Evolutionary conservation across 805 yeast species (phyloP).

Genomic region (Ogataea wickerhamii): DNA sequence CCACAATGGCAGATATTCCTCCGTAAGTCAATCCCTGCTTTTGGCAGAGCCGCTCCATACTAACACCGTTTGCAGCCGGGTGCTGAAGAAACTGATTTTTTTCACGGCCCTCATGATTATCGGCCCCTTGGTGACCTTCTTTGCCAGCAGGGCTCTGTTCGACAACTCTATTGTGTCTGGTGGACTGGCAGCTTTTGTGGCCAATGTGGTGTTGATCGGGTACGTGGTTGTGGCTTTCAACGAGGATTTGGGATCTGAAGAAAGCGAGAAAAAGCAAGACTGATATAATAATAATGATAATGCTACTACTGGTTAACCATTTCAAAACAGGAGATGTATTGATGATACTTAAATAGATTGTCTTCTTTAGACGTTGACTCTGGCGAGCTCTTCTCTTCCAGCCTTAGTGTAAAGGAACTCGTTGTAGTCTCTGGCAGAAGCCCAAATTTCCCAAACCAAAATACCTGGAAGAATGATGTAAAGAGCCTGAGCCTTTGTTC

Average conservation of each 20-base stretch:
- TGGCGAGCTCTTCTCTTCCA: slow-evolving; percentile 91
- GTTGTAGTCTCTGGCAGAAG: slow-evolving; percentile 82
- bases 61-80: slow-evolving; percentile 40
- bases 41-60: too few species aligned
- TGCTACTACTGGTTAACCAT: too few species aligned
- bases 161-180: slow-evolving; percentile 67
- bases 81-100: slow-evolving; percentile 62
- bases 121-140: slow-evolving; percentile 63
- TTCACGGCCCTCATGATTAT: slow-evolving; percentile 76
- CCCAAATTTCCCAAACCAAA: slow-evolving; percentile 84
- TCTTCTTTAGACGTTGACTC: slow-evolving; percentile 43
- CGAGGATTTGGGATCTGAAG: slow-evolving; percentile 47
- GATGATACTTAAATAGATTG: too few species aligned
- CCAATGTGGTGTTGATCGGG: slow-evolving; percentile 69
- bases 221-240: slow-evolving; percentile 71
- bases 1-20: slow-evolving; percentile 35
- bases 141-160: slow-evolving; percentile 31
- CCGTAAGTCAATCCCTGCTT: slow-evolving; percentile 35
- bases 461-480: slow-evolving; percentile 75
- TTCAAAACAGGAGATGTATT: too few species aligned
- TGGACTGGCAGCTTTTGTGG: slow-evolving; percentile 74
- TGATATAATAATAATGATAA: background rate
- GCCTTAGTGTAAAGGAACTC: slow-evolving; percentile 95
- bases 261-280: slow-evolving; percentile 35
- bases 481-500: slow-evolving; percentile 81